Evolutionary conservation across 108 stramenopile species (phyloP).

Genomic region (Nitzschia palea): DNA sequence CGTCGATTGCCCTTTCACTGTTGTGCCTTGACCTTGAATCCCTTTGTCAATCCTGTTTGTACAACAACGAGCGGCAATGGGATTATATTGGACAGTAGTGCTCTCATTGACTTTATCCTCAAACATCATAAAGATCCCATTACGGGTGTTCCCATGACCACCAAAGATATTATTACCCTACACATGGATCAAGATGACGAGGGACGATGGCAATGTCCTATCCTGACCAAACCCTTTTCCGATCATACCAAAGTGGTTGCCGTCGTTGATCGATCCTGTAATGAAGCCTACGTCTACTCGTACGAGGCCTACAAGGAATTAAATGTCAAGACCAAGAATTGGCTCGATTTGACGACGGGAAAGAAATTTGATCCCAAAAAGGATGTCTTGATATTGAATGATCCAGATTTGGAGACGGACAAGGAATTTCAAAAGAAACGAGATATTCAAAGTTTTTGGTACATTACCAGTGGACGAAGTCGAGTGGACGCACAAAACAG

Average conservation of each 20-base stretch:
- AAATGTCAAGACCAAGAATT: constrained; percentile 79
- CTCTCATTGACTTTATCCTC: constrained; percentile 85
- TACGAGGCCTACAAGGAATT: constrained; percentile 86
- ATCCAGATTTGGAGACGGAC: constrained; percentile 68
- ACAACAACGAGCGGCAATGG: constrained; percentile 53
- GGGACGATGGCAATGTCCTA: constrained; percentile 94
- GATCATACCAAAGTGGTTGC: constrained; percentile 92
- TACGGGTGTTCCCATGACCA: constrained; percentile 60
- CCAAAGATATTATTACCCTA: constrained; percentile 76
- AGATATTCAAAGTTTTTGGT: constrained; percentile 77
- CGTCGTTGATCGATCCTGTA: constrained; percentile 55
- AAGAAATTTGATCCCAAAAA: constrained; percentile 64
- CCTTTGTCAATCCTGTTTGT: constrained; percentile 76
- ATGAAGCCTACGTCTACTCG: constrained; percentile 80
- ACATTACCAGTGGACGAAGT: constrained; percentile 54
- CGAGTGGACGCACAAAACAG: background rate
- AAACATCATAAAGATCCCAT: constrained; percentile 88
- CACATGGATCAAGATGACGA: constrained; percentile 86
- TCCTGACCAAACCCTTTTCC: constrained; percentile 92
- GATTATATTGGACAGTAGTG: constrained; percentile 88
- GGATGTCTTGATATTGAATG: constrained; percentile 81
- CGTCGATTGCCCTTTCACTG: constrained; percentile 91
- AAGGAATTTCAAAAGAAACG: constrained; percentile 42
- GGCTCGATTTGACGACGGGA: constrained; percentile 67
- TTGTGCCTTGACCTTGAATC: constrained; percentile 92